Conservation (phyloP, 805 yeast genomes). For the Debaryomyces maramus region DNA sequence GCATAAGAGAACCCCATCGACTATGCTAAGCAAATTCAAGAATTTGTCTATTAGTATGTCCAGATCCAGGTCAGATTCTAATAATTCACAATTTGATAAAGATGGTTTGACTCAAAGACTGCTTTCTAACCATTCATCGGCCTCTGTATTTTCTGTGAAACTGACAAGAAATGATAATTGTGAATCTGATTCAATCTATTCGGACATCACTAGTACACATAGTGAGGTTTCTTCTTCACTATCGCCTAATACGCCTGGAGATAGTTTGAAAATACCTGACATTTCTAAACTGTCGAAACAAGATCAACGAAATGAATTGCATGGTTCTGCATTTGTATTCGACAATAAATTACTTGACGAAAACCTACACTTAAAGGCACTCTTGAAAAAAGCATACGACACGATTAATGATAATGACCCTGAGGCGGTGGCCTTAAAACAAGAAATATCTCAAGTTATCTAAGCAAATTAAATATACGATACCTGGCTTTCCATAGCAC, state of each 20-base stretch:
- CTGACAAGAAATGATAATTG: constrained; percentile 2
- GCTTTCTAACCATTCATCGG: constrained; percentile 10
- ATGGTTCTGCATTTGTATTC: neutral
- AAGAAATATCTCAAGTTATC: constrained; percentile 12
- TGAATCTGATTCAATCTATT: constrained; percentile 30
- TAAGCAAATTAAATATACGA: constrained; percentile 8
- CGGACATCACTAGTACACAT: constrained; percentile 18
- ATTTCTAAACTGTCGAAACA: neutral
- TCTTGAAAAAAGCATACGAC: constrained; percentile 27
- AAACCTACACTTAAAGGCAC: constrained; percentile 25
- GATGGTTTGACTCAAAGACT: constrained; percentile 4
- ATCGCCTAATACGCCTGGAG: constrained; percentile 14
- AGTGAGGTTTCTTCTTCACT: neutral
- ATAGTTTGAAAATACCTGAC: constrained; percentile 22
- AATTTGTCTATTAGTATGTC: constrained; percentile 22
- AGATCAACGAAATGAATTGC: neutral
- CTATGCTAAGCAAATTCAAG: constrained; percentile 32
- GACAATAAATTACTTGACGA: constrained; percentile 17
- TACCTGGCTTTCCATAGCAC: no score
- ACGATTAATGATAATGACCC: constrained; percentile 14
- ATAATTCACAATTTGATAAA: constrained; percentile 2
- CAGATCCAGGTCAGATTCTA: constrained; percentile 13
- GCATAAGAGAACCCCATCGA: constrained; percentile 9
- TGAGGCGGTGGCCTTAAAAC: constrained; percentile 12
- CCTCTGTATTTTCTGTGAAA: constrained; percentile 15